Evolutionary conservation across 768 basidiomycete species (phyloP).

Genomic region (Boletus subcaerulescens): DNA sequence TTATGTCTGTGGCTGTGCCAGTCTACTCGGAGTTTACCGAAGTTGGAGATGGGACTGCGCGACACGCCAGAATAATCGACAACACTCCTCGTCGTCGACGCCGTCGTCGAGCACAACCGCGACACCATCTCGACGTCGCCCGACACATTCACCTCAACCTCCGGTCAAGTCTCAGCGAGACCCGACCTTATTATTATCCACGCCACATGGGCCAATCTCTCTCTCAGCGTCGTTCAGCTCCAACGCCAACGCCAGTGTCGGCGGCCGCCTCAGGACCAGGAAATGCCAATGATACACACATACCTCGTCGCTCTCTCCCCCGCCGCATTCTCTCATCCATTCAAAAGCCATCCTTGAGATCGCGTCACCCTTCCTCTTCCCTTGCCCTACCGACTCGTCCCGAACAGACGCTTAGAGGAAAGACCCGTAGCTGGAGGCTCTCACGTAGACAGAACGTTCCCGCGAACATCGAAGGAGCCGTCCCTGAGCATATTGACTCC

Average conservation of each 20-base stretch:
- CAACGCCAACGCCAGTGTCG: constrained; percentile 5
- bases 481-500: constrained; percentile 13
- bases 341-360: constrained; percentile 24
- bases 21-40: constrained; percentile 18
- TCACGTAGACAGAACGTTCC: constrained; percentile 17
- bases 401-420: constrained; percentile 28
- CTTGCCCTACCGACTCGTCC: constrained; percentile 20
- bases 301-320: constrained; percentile 24
- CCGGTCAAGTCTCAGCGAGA: not conserved
- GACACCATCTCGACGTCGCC: constrained; percentile 9
- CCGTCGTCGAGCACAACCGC: constrained; percentile 9
- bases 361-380: constrained; percentile 11
- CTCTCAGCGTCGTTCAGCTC: constrained; percentile 26
- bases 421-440: constrained; percentile 26
- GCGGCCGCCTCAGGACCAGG: constrained; percentile 9
- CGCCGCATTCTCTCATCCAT: constrained; percentile 35
- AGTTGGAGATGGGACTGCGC: constrained; percentile 26
- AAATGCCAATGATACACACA: not conserved
- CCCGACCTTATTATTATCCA: not conserved
- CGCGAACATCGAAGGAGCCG: constrained; percentile 14
- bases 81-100: not conserved
- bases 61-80: constrained; percentile 27
- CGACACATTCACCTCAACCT: not conserved
- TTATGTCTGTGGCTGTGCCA: constrained; percentile 18
- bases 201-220: constrained; percentile 31